Conservation (phyloP, 331 rosid species). For the Erythrophleum ivorense region DNA sequence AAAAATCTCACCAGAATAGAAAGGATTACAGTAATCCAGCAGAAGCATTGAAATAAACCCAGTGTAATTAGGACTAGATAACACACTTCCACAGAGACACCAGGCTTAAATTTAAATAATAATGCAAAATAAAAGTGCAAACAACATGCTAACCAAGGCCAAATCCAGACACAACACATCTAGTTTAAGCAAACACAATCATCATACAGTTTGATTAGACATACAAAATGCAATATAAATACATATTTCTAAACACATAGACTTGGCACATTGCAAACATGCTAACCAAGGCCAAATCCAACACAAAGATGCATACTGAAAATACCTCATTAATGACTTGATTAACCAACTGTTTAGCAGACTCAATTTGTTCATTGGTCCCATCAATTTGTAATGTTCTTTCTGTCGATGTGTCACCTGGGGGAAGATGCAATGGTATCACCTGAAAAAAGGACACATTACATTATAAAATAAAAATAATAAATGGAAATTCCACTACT, state of each 20-base stretch:
- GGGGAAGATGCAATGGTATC: constrained; percentile 97
- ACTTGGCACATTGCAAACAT: constrained; percentile 25
- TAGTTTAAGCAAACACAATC: constrained; percentile 20
- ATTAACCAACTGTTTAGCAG: constrained; percentile 85
- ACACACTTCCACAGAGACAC: not conserved
- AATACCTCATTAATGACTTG: constrained; percentile 93
- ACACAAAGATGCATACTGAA: constrained; percentile 24
- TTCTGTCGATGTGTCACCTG: constrained; percentile 87
- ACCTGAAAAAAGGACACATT: constrained; percentile 57
- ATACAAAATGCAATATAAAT: constrained; percentile 1
- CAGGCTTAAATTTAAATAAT: not conserved
- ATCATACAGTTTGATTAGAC: constrained; percentile 14
- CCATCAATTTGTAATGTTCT: constrained; percentile 95
- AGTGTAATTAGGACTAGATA: not conserved
- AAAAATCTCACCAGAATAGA: not conserved
- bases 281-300: constrained; percentile 39
- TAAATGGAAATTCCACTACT: not conserved
- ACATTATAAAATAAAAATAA: not conserved
- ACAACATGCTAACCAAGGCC: not conserved
- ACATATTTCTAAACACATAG: constrained; percentile 1
- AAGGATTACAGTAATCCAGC: not conserved
- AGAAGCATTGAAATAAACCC: not conserved
- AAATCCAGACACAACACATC: constrained; percentile 5
- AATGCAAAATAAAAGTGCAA: not conserved
- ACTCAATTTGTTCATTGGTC: constrained; percentile 82